Percentiles rank a stretch among this genome's conserved stretches.
These are phyloP conservation scores for Spathaspora sp. DNA, from an alignment of 805 yeast genomes.

Conservation along the genomic window DNA sequence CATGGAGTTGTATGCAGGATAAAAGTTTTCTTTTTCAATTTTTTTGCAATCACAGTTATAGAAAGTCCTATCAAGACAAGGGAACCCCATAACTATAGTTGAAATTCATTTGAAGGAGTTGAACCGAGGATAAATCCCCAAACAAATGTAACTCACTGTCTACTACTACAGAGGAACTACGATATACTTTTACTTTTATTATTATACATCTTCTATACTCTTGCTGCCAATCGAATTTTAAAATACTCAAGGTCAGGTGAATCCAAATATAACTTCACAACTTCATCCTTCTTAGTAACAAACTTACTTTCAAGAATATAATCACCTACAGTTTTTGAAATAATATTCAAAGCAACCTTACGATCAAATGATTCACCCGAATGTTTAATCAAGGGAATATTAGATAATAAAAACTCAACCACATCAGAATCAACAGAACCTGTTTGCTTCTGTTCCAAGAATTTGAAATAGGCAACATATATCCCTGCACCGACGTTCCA, in stretches of 20 bases:
- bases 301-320: constrained; percentile 27
- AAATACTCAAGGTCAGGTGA: constrained; percentile 36
- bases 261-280: constrained; percentile 2
- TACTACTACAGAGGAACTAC: too few relatives aligned
- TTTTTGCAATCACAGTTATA: neutral
- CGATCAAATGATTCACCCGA: constrained; percentile 22
- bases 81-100: too few relatives aligned
- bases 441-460: constrained; percentile 12
- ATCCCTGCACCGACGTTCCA: constrained; percentile 62
- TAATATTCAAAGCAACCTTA: constrained; percentile 50
- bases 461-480: constrained; percentile 46
- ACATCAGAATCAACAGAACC: constrained; percentile 7
- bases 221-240: constrained; percentile 9
- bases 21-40: neutral
- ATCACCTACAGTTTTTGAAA: constrained; percentile 47
- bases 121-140: neutral
- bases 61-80: too few relatives aligned
- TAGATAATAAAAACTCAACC: constrained; percentile 41
- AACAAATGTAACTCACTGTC: too few relatives aligned
- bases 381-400: constrained; percentile 39
- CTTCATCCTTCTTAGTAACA: neutral
- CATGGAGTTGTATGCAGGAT: neutral
- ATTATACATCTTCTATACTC: neutral
- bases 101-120: neutral
- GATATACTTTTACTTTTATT: neutral